Percentiles rank a stretch among this genome's conserved stretches.
phyloP scores from a whole-genome alignment of 2,329 filamentous ascomycete genomes.

The Aureobasidium sp. region DNA sequence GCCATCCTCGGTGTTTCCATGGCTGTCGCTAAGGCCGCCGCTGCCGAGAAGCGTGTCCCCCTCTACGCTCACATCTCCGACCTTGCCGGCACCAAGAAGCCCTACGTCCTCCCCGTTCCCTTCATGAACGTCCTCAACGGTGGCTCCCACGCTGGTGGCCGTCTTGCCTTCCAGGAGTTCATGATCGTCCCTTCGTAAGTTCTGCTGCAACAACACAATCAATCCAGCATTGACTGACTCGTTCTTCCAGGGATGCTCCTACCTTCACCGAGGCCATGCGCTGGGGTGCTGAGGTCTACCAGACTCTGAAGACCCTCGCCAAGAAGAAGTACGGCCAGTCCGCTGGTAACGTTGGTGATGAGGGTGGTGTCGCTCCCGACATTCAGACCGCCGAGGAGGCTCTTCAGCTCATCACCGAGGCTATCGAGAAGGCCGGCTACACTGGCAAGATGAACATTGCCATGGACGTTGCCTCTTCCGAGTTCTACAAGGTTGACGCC shows the following conservation, averaged over 20 bases:
- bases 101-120: constrained; percentile 48
- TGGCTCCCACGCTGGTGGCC: constrained; percentile 93
- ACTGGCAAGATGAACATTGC: constrained; percentile 94
- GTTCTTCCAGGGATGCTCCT: constrained; percentile 56
- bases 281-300: constrained; percentile 96
- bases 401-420: constrained; percentile 86
- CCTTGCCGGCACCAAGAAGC: constrained; percentile 43
- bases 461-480: constrained; percentile 98
- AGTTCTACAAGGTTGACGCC: constrained; percentile 93
- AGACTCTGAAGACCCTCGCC: constrained; percentile 89
- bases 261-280: constrained; percentile 94
- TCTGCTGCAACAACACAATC: neutral
- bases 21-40: constrained; percentile 49
- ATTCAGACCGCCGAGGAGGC: constrained; percentile 96
- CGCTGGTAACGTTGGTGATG: constrained; percentile 96
- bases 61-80: constrained; percentile 51
- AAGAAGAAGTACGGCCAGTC: constrained; percentile 99
- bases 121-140: constrained; percentile 53
- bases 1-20: constrained; percentile 53
- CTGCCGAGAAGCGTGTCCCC: constrained; percentile 46
- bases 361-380: constrained; percentile 98
- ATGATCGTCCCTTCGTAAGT: constrained; percentile 44
- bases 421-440: constrained; percentile 94
- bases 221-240: constrained; percentile 15
- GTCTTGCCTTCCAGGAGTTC: constrained; percentile 56